phyloP scores from a whole-genome alignment of 192 early-diverging fungal species.

The Umbelopsis vinacea region DNA sequence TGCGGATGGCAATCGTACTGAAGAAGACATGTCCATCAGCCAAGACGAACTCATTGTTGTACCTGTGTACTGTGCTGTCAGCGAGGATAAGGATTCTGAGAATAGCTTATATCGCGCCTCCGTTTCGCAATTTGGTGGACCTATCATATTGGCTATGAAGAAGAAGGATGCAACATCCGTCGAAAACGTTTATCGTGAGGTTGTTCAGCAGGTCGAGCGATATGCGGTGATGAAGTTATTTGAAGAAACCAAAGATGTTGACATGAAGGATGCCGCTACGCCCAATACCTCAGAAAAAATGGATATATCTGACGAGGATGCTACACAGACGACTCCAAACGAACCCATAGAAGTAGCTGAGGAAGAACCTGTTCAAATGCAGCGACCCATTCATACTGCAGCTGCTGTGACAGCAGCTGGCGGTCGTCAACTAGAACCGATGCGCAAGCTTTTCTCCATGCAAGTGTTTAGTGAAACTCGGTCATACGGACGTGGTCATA shows the following conservation, averaged over 20 bases:
- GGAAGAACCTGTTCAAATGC: constrained; percentile 1
- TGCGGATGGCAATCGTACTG: constrained; percentile 4
- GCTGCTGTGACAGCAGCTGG: constrained; percentile 42
- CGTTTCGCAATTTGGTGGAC: constrained; percentile 41
- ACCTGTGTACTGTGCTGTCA: constrained; percentile 38
- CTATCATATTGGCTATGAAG: constrained; percentile 48
- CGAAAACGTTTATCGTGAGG: constrained; percentile 41
- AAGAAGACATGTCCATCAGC: not conserved
- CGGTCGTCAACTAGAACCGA: constrained; percentile 33
- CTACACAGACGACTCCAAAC: constrained; percentile 16
- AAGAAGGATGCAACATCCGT: constrained; percentile 42
- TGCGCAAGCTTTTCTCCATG: constrained; percentile 36
- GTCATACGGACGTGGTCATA: not conserved
- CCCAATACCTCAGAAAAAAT: constrained; percentile 4
- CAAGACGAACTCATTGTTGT: constrained; percentile 26
- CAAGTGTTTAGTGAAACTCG: constrained; percentile 25
- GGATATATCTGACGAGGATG: constrained; percentile 25
- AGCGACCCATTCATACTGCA: constrained; percentile 33
- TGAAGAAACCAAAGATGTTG: constrained; percentile 28
- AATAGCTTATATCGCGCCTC: constrained; percentile 24
- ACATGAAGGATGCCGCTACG: not conserved
- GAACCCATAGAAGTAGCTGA: not conserved
- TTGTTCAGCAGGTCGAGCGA: constrained; percentile 44
- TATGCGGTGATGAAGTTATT: constrained; percentile 48
- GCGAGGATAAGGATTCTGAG: constrained; percentile 32